Evolutionary conservation across 495 filamentous ascomycete species (phyloP), one percentile per base, ranked within the genome.

Genomic region (Saxophila tyrrhenica): DNA sequence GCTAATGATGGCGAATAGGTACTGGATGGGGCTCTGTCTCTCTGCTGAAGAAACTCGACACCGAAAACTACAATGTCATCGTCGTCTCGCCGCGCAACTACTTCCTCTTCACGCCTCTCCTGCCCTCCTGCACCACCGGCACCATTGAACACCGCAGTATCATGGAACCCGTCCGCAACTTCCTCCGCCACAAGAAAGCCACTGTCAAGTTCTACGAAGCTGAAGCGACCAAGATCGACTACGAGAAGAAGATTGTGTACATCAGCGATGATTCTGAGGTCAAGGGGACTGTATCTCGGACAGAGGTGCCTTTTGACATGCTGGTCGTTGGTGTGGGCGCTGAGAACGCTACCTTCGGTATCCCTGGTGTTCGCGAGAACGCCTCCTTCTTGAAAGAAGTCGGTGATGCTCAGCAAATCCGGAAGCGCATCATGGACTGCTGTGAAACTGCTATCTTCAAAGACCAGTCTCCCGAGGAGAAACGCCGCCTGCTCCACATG

Each of bases 311-410:
- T 23, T 99, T 95, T 67, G 92, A 99, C 70, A 95, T 95, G 87
- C 82, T 99, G 23, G 92, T 99, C 52, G 81, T 97, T 47, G 89
- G 88, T 64, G 94, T 97, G 46, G 92, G 92, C 58, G 92, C 94
- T 57, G 92, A 97, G 75, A 99, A 95, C 70, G 94, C 94, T 23
- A 99, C 92, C 45, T 99, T 99, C 63, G 92, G 82, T 64, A 97
- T 99, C 64, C 86, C 85, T 24, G 92, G 92, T 69, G 92, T 99
- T 48, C 82, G 83, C 57, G 91, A 99, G 71, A 68, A 99, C 76
- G 89, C 86, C 57, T 95, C 89, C 78, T 99, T 99, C 79, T 73
- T 99, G 64, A 97, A 97, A 78, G 92, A 99, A 72, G 94, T 99
- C 59, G 79, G 75, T 55, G 92, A 99, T 69, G 91, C 92, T 32